These are phyloP conservation scores for Capsicum pubescens DNA, from an alignment of 257 asterid species.

Conservation along the genomic window DNA sequence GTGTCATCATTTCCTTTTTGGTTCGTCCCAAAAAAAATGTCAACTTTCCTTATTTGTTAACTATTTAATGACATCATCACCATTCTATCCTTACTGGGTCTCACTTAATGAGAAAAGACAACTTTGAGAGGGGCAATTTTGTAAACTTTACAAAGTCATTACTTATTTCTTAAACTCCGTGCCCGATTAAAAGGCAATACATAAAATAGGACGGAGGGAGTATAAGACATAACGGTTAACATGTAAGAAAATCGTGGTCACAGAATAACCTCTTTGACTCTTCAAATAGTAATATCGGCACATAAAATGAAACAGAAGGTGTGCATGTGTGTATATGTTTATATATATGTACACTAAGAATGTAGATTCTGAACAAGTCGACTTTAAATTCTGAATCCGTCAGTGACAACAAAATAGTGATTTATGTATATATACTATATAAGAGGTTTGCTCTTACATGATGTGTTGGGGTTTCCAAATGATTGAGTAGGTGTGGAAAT, in stretches of 20 bases:
- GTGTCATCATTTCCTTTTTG: no score
- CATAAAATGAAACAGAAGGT: background rate
- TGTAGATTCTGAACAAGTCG: background rate
- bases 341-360: background rate
- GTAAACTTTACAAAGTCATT: no score
- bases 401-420: background rate
- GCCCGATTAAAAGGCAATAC: no score
- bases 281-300: background rate
- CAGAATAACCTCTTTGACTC: background rate
- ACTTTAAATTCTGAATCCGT: background rate
- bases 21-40: no score
- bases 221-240: background rate
- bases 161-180: no score
- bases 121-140: no score
- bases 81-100: no score
- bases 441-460: conserved; percentile 50
- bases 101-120: no score
- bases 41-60: no score
- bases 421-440: background rate
- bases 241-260: no score
- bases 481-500: conserved; percentile 78
- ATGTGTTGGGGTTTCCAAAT: conserved; percentile 66
- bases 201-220: no score
- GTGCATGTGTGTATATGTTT: background rate
- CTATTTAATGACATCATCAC: no score